These are phyloP conservation scores for Rhynchosporium secalis DNA, from an alignment of 2,329 filamentous ascomycete genomes.

Conservation along the genomic window DNA sequence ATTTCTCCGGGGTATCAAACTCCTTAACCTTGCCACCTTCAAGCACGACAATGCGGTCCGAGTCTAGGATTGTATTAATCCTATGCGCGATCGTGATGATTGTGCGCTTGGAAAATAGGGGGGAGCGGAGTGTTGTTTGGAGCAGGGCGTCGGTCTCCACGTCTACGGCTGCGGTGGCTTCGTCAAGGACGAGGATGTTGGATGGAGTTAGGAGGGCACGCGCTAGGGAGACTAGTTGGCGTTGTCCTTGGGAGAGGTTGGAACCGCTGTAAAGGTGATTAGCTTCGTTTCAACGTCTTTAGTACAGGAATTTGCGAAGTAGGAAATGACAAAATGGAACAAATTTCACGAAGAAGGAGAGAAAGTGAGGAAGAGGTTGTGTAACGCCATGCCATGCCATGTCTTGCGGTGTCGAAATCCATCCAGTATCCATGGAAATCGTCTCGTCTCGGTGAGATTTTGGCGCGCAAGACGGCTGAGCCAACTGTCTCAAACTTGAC, in stretches of 20 bases:
- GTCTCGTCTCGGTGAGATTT: not conserved
- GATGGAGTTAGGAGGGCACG: constrained; percentile 91
- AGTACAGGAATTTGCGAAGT: not conserved
- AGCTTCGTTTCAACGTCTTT: not conserved
- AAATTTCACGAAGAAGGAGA: not conserved
- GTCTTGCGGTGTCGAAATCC: not conserved
- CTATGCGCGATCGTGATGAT: constrained; percentile 98
- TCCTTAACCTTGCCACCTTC: constrained; percentile 88
- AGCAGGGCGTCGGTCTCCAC: constrained; percentile 68
- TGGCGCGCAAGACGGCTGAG: not conserved
- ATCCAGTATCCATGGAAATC: not conserved
- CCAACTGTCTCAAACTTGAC: not conserved
- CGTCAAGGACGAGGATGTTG: constrained; percentile 95
- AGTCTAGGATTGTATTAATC: constrained; percentile 93
- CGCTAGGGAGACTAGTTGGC: constrained; percentile 90
- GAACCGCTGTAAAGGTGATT: constrained; percentile 60
- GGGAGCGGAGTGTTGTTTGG: constrained; percentile 62
- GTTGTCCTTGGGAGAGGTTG: constrained; percentile 92
- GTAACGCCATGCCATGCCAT: not conserved
- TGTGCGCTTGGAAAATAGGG: constrained; percentile 81
- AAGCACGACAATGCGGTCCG: constrained; percentile 88
- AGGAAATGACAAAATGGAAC: not conserved
- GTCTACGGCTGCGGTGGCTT: constrained; percentile 81
- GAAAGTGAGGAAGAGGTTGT: not conserved
- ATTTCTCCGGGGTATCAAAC: constrained; percentile 80